phyloP scores from a whole-genome alignment of 306 rosid species.

The Trifolium dubium region DNA sequence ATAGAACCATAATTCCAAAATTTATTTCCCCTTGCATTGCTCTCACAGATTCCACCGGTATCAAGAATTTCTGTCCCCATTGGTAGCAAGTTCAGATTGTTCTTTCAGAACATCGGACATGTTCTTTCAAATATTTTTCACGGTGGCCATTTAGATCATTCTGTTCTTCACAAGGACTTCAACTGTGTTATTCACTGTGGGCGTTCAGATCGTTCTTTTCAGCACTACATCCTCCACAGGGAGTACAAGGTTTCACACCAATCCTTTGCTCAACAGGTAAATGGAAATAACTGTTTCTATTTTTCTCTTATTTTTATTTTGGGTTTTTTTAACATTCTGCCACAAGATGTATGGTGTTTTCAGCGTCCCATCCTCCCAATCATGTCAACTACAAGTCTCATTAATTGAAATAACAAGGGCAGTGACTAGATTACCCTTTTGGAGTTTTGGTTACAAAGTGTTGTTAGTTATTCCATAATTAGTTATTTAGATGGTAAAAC shows the following conservation, averaged over 20 bases:
- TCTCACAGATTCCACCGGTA: not conserved
- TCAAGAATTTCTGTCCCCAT: not conserved
- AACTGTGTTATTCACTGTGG: constrained; percentile 58
- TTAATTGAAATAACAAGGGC: too few relatives aligned
- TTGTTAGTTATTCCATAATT: too few relatives aligned
- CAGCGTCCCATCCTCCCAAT: too few relatives aligned
- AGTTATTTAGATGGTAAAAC: too few relatives aligned
- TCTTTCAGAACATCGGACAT: not conserved
- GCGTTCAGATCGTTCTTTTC: not conserved
- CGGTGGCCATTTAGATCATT: constrained; percentile 40
- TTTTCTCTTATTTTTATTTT: not conserved
- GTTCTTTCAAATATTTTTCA: not conserved
- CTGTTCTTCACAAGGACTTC: constrained; percentile 78
- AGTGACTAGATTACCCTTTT: too few relatives aligned
- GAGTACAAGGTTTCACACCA: constrained; percentile 84
- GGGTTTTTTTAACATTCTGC: not conserved
- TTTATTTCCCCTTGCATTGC: not conserved
- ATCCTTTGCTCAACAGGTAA: constrained; percentile 68
- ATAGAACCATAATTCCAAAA: not conserved
- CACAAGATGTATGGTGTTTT: not conserved
- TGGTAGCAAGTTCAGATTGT: not conserved
- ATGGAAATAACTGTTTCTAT: not conserved
- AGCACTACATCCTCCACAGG: constrained; percentile 68
- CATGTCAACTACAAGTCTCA: too few relatives aligned
- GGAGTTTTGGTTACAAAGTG: too few relatives aligned